phyloP scores from a whole-genome alignment of 2,329 filamentous ascomycete species.

The Blastomyces silverae region DNA sequence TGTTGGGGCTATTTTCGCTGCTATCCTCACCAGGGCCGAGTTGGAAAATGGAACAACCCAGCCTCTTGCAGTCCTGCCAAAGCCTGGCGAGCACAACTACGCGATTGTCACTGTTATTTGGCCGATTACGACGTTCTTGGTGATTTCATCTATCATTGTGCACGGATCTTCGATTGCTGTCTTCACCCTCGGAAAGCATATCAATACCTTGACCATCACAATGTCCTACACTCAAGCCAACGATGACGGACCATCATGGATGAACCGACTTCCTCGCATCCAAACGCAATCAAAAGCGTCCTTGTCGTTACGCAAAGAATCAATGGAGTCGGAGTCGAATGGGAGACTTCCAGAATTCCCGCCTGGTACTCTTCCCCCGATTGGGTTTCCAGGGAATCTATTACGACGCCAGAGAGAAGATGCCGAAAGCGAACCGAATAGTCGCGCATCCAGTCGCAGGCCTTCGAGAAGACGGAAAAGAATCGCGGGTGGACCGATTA shows the following conservation, averaged over 20 bases:
- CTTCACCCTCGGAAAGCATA: conserved; percentile 94
- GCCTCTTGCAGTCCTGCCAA: conserved; percentile 57
- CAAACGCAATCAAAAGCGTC: conserved; percentile 75
- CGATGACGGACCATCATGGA: conserved; percentile 86
- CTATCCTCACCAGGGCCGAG: conserved; percentile 88
- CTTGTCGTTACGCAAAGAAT: conserved; percentile 64
- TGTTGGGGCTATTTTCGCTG: conserved; percentile 91
- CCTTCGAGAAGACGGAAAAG: conserved; percentile 54
- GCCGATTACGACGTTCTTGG: conserved; percentile 91
- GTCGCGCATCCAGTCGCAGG: conserved; percentile 50
- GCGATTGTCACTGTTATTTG: conserved; percentile 79
- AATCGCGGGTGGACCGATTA: conserved; percentile 79
- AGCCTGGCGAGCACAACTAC: conserved; percentile 53
- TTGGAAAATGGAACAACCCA: conserved; percentile 70
- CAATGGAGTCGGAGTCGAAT: conserved; percentile 53
- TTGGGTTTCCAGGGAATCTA: conserved; percentile 67
- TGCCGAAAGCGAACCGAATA: conserved; percentile 50
- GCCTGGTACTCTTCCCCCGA: conserved; percentile 64
- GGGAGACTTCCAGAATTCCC: conserved; percentile 56
- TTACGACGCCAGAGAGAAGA: conserved; percentile 72
- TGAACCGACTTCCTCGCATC: conserved; percentile 78
- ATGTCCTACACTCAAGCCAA: conserved; percentile 91
- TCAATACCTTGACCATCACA: conserved; percentile 91
- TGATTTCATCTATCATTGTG: conserved; percentile 88
- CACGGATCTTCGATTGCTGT: conserved; percentile 98